These are phyloP conservation scores for Clathrospora elynae DNA, from an alignment of 2,329 filamentous ascomycete species.

Conservation along the genomic window DNA sequence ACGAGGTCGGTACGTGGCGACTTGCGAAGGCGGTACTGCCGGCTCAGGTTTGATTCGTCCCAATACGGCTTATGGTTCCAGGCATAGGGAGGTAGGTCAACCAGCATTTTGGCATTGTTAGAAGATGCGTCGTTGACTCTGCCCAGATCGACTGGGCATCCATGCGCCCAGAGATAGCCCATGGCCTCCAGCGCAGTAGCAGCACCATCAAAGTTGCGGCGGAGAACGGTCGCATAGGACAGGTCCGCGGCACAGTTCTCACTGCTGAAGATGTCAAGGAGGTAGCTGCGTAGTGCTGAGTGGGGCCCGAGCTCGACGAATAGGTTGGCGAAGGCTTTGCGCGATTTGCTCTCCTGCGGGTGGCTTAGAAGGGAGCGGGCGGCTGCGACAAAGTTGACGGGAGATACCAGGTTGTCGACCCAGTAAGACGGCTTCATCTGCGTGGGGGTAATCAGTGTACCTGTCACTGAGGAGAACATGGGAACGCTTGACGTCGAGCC, in stretches of 20 bases:
- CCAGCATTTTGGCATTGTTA: neutral
- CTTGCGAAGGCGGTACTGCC: conserved; percentile 7
- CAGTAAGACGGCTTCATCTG: conserved; percentile 15
- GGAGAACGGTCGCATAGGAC: conserved; percentile 2
- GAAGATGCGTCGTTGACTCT: conserved; percentile 2
- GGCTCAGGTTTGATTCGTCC: conserved; percentile 7
- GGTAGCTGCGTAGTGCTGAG: conserved; percentile 9
- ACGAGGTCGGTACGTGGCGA: conserved; percentile 8
- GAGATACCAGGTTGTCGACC: conserved; percentile 16
- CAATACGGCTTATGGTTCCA: conserved; percentile 12
- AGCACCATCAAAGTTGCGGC: conserved; percentile 6
- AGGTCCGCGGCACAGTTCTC: neutral
- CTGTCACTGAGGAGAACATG: conserved; percentile 17
- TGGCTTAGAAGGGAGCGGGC: conserved; percentile 3
- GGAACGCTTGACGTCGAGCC: neutral
- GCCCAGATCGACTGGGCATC: conserved; percentile 4
- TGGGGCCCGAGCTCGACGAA: conserved; percentile 15
- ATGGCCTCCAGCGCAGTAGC: conserved; percentile 6
- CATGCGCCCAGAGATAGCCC: conserved; percentile 9
- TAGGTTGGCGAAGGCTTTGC: conserved; percentile 7
- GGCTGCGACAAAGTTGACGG: conserved; percentile 17
- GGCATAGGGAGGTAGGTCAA: conserved; percentile 8
- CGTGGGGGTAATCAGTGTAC: neutral
- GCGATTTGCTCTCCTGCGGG: conserved; percentile 5
- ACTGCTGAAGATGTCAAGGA: conserved; percentile 7